Base-by-base conservation (phyloP, 768 basidiomycete species). In the Leccinum barrowsii region DNA sequence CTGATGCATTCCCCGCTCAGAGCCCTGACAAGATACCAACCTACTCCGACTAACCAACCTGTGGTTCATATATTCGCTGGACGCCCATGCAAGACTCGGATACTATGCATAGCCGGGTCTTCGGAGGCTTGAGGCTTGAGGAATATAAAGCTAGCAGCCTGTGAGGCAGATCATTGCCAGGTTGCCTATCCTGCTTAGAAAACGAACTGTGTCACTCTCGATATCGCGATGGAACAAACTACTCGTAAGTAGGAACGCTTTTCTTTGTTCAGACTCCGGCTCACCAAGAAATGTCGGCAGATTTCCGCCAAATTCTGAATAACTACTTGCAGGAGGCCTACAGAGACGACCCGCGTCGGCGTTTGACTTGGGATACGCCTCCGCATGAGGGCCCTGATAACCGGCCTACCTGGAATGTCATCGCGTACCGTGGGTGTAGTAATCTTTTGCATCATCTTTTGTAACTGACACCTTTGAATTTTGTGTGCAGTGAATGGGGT, bases 361-460 rank as follows among this genome's bases (percentile, higher is more conserved):
- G 47, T 15, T 48, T 69, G 48, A 58, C 50, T 21, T 69, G 69
- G 69, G 61, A 67, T 54, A 58, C 17, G n/a, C 42, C 42, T 0
- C 58, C 55, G 4, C 10, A 3, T 1, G 55, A 59, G 2, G 69
- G 68, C 7, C 61, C 68, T 35, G 55, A 61, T 44, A 59, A 70
- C 53, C 57, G 44, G 17, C 68, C 69, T 8, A 69, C 50, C 10
- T 71, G 68, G 68, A 42, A 56, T 12, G 69, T 61, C 15, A 57
- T 69, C 24, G 68, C 69, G 0, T 56, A 54, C 37, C 4, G 68
- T 70, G 34, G 30, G 69, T 66, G 21, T 26, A 52, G 21, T 26
- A 52, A 34, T 21, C 5, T 37, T 46, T 48, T 42, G 5, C 15
- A 26, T 34, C 17, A 12, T 54, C n/a, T 13, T 42, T 19, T 24